Base-by-base conservation (phyloP, 768 basidiomycete genomes). In the Neoboletus magnificus region DNA sequence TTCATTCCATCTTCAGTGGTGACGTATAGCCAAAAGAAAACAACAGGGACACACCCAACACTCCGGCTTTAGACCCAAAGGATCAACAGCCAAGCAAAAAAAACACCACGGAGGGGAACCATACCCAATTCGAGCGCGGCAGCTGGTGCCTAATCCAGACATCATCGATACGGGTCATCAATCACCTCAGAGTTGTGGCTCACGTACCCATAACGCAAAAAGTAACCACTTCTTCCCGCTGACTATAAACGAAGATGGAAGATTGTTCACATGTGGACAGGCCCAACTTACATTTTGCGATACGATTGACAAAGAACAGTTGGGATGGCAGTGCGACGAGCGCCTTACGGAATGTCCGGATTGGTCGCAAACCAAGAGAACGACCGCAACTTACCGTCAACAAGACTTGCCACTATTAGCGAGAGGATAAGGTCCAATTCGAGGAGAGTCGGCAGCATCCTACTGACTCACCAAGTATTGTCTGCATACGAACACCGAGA, bases 301-400 rank as follows among this genome's bases (percentile, higher is more conserved):
- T 63, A 3, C 63, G 63, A 30, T 58, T 45, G 22, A 63, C 39
- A 30, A 63, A 63, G 47, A 63, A 63, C 10, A 63, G 32, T 25
- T 63, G 62, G 0, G 63, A 50, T 10, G 63, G 59, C 13, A 65
- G 50, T 32, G 62, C 59, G 15, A 62, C 59, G 15, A 65, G 36
- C 2, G 22, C 40, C 62, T 63, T 35, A n/a, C 0, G 18, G 10
- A 4, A 0, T 11, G 30, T 52, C 29, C 8, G 22, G 22, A n/a
- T n/a, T 8, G 40, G 25, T 11, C 25, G n/a, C 16, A 37, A 8
- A 22, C n/a, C 23, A 7, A 22, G 22, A 32, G 16, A 49, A 49
- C 11, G 20, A 50, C 10, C 8, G 11, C n/a, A 18, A 39, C 59
- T 49, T n/a, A 62, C 63, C 1, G 62, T 63, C 53, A 63, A 52